Base-by-base conservation (phyloP, 495 filamentous ascomycete genomes). In the Xylaria venustula region DNA sequence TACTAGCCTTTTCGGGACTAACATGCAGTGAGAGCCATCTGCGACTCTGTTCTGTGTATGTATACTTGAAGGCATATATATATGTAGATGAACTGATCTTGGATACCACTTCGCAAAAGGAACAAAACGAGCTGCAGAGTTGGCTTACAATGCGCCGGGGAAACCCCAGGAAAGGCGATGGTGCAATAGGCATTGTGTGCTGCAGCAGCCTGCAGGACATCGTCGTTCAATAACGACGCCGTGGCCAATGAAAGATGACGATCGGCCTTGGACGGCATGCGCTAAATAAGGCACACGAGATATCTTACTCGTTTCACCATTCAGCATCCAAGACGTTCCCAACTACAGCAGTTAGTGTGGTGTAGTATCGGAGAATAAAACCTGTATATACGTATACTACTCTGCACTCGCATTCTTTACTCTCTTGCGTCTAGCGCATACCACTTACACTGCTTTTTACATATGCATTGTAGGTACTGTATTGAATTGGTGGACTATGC, bases 341-440 rank as follows among this genome's bases (percentile, higher is more conserved):
- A 22, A 19, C 36, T 7, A 9, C n/a, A n/a, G n/a, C n/a, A n/a
- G n/a, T n/a, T n/a, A n/a, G n/a, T n/a, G n/a, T n/a, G n/a, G n/a
- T n/a, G 20, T 42, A 28, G 52, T 23, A 36, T 52, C 57, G 57
- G 57, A 60, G 37, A 60, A 60, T 60, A 58, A 23, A 55, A 22
- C 26, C 12, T 20, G 36, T n/a, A 42, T 8, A 19, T 26, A 11
- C 30, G 4, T 4, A 34, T 40, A 40, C 37, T 40, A 40, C 37
- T 12, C 15, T 40, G 15, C 14, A 5, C 6, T 15, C 3, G 3
- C 37, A 5, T 40, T 8, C 6, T 4, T 34, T 34, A 34, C 11
- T 23, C 47, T 30, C 2, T 49, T 15, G 19, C 47, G 47, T 49
- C 30, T n/a, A n/a, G n/a, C n/a, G n/a, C n/a, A n/a, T n/a, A n/a